Conservation (phyloP, 495 filamentous ascomycete species). For the Neurospora cerealis region DNA sequence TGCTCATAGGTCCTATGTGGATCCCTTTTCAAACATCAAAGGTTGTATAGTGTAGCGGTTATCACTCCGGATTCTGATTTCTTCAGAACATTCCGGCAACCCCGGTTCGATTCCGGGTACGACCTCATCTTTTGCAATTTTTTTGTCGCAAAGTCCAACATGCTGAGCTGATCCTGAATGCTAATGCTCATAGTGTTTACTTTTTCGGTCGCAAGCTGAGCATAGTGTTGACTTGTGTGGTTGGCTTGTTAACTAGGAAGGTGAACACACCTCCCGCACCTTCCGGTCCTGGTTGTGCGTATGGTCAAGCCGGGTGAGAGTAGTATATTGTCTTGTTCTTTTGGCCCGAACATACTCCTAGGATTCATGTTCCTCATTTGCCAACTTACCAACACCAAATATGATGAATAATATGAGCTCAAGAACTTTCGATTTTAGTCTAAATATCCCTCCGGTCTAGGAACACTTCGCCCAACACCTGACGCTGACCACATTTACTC, state of each 20-base stretch:
- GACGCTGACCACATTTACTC: not conserved
- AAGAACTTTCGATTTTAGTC: not conserved
- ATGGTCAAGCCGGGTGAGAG: not conserved
- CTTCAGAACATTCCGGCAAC: constrained; percentile 14
- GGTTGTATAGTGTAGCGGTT: not conserved
- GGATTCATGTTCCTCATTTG: not conserved
- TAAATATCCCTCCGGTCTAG: not conserved
- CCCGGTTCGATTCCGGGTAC: constrained; percentile 27
- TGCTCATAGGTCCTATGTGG: not conserved
- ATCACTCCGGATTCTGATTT: not conserved
- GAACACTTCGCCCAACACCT: not conserved
- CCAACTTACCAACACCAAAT: not conserved
- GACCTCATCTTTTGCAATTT: constrained; percentile 6
- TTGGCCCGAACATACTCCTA: not conserved
- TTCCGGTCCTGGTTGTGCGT: not conserved
- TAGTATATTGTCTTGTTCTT: not conserved
- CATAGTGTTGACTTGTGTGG: not conserved
- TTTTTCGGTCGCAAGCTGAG: not conserved
- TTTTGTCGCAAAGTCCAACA: not conserved
- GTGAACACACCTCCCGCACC: not conserved
- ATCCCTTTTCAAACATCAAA: not conserved
- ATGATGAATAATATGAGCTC: not conserved
- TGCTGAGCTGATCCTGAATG: not conserved
- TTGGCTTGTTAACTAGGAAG: not conserved
- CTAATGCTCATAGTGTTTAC: no score